These are phyloP conservation scores for Aspergillus novoparasiticus DNA, from an alignment of 2,329 filamentous ascomycete species.

Conservation along the genomic window DNA sequence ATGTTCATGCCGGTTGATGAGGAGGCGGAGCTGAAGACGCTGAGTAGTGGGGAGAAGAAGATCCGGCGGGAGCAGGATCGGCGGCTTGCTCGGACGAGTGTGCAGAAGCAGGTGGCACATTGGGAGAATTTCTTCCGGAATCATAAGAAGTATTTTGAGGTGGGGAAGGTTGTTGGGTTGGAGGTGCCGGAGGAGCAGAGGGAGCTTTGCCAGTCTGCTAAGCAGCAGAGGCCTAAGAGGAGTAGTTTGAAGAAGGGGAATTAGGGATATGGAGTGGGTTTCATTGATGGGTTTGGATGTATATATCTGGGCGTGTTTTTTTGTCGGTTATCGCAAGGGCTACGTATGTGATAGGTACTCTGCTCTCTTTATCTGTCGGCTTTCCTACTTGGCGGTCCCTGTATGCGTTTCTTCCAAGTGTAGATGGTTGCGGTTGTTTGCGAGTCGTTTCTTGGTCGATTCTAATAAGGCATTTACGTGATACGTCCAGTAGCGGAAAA, in stretches of 20 bases:
- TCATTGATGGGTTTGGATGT: background rate
- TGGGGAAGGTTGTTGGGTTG: constrained; percentile 69
- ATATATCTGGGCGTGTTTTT: background rate
- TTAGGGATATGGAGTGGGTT: background rate
- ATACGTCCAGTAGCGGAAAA: constrained; percentile 31
- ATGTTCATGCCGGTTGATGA: constrained; percentile 77
- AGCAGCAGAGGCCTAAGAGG: constrained; percentile 64
- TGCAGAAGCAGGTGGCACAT: constrained; percentile 69
- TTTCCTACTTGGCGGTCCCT: background rate
- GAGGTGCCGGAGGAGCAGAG: constrained; percentile 53
- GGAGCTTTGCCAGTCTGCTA: constrained; percentile 70
- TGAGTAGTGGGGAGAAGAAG: constrained; percentile 49
- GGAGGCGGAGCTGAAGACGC: constrained; percentile 37
- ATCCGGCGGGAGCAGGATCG: constrained; percentile 64
- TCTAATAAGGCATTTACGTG: constrained; percentile 26
- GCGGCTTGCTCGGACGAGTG: constrained; percentile 64
- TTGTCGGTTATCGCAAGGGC: constrained; percentile 12
- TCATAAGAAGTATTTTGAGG: constrained; percentile 77
- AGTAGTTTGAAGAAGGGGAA: constrained; percentile 31
- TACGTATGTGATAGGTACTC: background rate
- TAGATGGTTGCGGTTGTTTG: constrained; percentile 1
- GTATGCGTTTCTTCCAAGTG: background rate
- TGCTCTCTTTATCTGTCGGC: background rate
- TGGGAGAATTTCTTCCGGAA: constrained; percentile 84
- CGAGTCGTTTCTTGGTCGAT: background rate